phyloP scores from a whole-genome alignment of 2,329 filamentous ascomycete genomes.

The Aureobasidium vineae region DNA sequence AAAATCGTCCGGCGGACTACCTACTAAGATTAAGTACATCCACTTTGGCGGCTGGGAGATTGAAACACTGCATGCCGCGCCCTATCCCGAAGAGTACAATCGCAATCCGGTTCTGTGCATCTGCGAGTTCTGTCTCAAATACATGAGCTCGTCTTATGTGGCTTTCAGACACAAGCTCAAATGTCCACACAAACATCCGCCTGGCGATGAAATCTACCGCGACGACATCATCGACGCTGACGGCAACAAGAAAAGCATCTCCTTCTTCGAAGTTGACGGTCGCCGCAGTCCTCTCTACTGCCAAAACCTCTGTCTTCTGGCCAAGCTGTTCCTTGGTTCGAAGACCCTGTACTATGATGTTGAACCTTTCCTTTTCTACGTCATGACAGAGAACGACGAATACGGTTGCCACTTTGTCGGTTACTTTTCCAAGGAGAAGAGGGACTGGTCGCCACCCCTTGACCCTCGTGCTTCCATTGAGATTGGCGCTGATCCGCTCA shows the following conservation, averaged over 20 bases:
- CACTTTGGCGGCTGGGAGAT: conserved; percentile 98
- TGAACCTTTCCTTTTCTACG: conserved; percentile 95
- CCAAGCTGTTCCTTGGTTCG: conserved; percentile 96
- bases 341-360: conserved; percentile 99
- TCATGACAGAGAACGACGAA: conserved; percentile 91
- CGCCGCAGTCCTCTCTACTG: conserved; percentile 98
- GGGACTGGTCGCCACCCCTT: conserved; percentile 52
- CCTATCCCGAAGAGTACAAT: conserved; percentile 97
- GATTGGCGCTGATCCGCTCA: conserved; percentile 29
- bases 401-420: conserved; percentile 94
- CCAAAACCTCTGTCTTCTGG: conserved; percentile 92
- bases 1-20: conserved; percentile 80
- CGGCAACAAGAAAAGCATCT: conserved; percentile 46
- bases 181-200: conserved; percentile 93
- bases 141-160: conserved; percentile 99
- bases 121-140: conserved; percentile 98
- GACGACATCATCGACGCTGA: conserved; percentile 66
- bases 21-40: conserved; percentile 97
- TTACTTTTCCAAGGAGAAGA: conserved; percentile 99
- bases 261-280: conserved; percentile 96
- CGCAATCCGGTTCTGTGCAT: conserved; percentile 96
- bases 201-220: conserved; percentile 96
- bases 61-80: conserved; percentile 98
- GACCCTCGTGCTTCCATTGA: conserved; percentile 57
- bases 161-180: conserved; percentile 96